Evolutionary conservation across 2,329 filamentous ascomycete species (phyloP), one percentile per base, ranked within the genome.

Genomic region (Ploettnerulaceae sp.): DNA sequence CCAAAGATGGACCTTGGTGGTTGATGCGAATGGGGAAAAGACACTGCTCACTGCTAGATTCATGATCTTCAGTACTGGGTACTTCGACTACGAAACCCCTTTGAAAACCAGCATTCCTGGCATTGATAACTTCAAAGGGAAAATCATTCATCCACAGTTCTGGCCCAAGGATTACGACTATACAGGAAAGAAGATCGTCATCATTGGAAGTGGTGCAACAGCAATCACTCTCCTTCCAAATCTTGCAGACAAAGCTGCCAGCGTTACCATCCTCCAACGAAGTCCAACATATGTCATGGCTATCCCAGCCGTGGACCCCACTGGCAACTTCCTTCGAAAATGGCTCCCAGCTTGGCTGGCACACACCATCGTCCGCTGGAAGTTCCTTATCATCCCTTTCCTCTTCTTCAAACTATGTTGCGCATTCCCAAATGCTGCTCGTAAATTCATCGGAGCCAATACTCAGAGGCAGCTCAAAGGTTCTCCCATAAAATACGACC

Each of bases 231-330:
- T 95, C 1, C 64, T 94, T 3, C 89, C 88, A 0, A 76, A 73
- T 36, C 67, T 94, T 35, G 78, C 81, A 1, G 68, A 84, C 33
- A 77, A 74, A 29, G 86, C 84, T 4, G 67, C 67, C 4, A 74
- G 77, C 11, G 80, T 89, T 21, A 91, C 86, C 1, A 88, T 91
- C 78, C 73, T 94, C 2, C 88, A 94, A 67, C 79, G 89, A 47
- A 88, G 81, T 35, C 89, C 89, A 0, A 76, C 75, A 0, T 90
- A 87, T 58, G 73, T 90, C 45, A 56, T 84, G 34, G 69, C 75
- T 11, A 26, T 53, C 2, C 58, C n/a, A 56, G 79, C 1, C 17
- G 48, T 54, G 6, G 54, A 58, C 25, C 49, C 52, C 2, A 40
- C 33, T 7, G 45, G 45, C 11, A 42, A 49, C n/a, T 51, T 50